These are phyloP conservation scores for Camillea tinctor DNA, from an alignment of 2,329 filamentous ascomycete species.

Conservation along the genomic window DNA sequence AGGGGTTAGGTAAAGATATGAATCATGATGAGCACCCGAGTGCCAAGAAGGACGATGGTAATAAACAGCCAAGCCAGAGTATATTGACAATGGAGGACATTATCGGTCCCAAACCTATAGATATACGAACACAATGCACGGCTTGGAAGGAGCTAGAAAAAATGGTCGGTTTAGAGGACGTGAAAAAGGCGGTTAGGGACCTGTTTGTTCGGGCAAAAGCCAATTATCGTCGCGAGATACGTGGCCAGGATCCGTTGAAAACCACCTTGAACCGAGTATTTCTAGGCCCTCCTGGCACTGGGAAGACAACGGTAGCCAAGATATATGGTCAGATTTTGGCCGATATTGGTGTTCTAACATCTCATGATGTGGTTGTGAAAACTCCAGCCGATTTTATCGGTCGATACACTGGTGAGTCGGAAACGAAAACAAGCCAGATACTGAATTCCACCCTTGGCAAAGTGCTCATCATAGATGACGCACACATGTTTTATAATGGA, in stretches of 20 bases:
- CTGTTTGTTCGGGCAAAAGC: constrained; percentile 49
- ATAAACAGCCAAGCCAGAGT: neutral
- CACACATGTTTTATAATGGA: neutral
- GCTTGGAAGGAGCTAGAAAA: constrained; percentile 53
- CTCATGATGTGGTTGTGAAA: constrained; percentile 59
- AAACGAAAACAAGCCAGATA: constrained; percentile 51
- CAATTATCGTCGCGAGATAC: constrained; percentile 57
- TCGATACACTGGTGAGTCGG: constrained; percentile 51
- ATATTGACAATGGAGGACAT: constrained; percentile 9
- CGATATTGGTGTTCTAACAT: constrained; percentile 57
- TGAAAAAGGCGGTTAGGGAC: constrained; percentile 51
- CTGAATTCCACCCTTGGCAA: neutral
- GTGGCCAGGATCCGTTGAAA: constrained; percentile 48
- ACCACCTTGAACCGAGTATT: constrained; percentile 58
- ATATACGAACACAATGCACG: constrained; percentile 41
- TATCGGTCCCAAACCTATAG: constrained; percentile 45
- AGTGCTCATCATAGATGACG: neutral
- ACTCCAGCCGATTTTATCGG: constrained; percentile 61
- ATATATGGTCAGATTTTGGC: constrained; percentile 60
- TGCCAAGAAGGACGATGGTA: neutral
- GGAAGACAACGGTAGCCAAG: constrained; percentile 63
- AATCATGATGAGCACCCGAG: neutral
- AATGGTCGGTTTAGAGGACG: constrained; percentile 51
- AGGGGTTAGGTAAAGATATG: neutral
- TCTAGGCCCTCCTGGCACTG: constrained; percentile 61